phyloP scores from a whole-genome alignment of 139 green algal genomes.

The Mesostigma viride region DNA sequence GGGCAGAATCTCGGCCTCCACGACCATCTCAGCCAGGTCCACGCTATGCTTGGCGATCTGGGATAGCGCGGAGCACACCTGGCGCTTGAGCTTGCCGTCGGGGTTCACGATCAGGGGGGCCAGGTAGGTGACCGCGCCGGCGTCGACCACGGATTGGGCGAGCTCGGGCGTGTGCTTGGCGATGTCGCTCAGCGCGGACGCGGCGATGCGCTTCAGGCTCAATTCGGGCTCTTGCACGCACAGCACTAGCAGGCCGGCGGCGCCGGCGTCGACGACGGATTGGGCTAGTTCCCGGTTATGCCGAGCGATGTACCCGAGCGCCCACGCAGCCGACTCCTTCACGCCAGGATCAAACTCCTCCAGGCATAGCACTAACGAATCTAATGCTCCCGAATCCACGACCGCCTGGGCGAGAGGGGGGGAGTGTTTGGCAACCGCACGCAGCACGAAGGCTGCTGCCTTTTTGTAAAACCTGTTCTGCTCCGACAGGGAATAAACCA shows the following conservation, averaged over 20 bases:
- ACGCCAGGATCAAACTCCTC: conserved; percentile 81
- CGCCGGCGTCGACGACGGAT: conserved; percentile 57
- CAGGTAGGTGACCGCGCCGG: conserved; percentile 61
- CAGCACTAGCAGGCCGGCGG: conserved; percentile 69
- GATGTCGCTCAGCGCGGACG: conserved; percentile 66
- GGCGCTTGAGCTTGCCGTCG: conserved; percentile 75
- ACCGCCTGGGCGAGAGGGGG: conserved; percentile 68
- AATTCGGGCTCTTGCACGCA: conserved; percentile 79
- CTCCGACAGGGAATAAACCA: conserved; percentile 65
- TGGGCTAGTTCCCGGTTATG: conserved; percentile 71
- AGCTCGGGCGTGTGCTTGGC: conserved; percentile 76
- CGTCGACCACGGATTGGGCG: conserved; percentile 72
- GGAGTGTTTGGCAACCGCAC: conserved; percentile 70
- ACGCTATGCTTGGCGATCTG: conserved; percentile 80
- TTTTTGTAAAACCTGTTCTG: conserved; percentile 19
- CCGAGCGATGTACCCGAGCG: conserved; percentile 70
- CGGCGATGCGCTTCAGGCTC: conserved; percentile 66
- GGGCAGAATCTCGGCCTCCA: conserved; percentile 78
- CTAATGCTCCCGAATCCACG: conserved; percentile 60
- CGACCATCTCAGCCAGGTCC: conserved; percentile 73
- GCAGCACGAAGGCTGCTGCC: conserved; percentile 65
- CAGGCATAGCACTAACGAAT: conserved; percentile 65
- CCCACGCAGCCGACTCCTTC: conserved; percentile 70
- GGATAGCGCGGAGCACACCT: conserved; percentile 64
- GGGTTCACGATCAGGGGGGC: conserved; percentile 64